Base-by-base conservation (phyloP, 2,329 filamentous ascomycete genomes). In the Pleochaeta shiraiana region DNA sequence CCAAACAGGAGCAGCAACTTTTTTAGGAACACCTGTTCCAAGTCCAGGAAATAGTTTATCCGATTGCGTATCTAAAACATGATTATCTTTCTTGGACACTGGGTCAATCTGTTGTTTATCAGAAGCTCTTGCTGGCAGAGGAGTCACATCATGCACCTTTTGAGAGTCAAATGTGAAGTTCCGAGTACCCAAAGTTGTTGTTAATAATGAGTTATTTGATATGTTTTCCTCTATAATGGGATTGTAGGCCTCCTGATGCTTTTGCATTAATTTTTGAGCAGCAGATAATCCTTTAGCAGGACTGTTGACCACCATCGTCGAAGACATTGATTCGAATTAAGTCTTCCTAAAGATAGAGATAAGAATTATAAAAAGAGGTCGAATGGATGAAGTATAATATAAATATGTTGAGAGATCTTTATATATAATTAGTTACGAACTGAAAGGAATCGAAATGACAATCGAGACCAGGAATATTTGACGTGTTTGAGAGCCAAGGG, bases 11-110 rank as follows among this genome's bases (percentile, higher is more conserved):
- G 83, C 79, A 67, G 81, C 75, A 37, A 83, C 78, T 75, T 83
- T 78, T 74, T 83, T 84, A 65, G 79, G 75, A 26, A 77, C 81
- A 67, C 82, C 28, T 19, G 12, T 80, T 64, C 91, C 92, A 59
- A 98, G 82, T 70, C 91, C 85, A n/a, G 93, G 93, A 80, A 98
- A 98, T 66, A 88, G 79, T 75, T 97, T 91, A 72, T 95, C 88
- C 21, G 89, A 95, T 71, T 88, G 82, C 24, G 89, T 91, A 74
- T 97, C 89, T 67, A 96, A 77, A 63, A 79, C 70, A 65, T 71
- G 70, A 37, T 71, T 69, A 55, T 72, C 70, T 63, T 74, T 75
- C 34, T 75, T 67, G 53, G 73, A 68, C 55, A 72, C 73, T 1
- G 77, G 74, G 65, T 81, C 77, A 39, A 78, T 79, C 73, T 85